Conservation (phyloP, 176 grass and related monocot species). For the Bromus sterilis region DNA sequence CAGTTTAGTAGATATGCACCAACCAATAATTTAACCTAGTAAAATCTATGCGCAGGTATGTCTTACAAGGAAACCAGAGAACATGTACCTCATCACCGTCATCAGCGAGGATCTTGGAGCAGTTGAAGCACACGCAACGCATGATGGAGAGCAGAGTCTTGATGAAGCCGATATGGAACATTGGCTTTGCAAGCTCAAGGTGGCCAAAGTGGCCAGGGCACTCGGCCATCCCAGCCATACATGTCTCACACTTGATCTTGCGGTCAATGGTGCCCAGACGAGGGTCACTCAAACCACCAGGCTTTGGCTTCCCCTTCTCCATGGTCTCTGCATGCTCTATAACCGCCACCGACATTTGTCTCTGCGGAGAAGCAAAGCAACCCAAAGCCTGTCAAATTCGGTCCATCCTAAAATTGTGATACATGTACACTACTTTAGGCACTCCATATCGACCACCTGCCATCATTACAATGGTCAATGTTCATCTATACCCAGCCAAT, state of each 20-base stretch:
- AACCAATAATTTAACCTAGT: background rate
- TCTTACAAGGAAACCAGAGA: background rate
- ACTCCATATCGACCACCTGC: background rate
- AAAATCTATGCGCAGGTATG: background rate
- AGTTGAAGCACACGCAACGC: slow-evolving; percentile 99
- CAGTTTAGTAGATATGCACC: background rate
- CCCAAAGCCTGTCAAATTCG: background rate
- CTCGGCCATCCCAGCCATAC: slow-evolving; percentile 93
- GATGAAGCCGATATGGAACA: slow-evolving; percentile 95
- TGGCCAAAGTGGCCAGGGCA: slow-evolving; percentile 98
- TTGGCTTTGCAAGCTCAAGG: slow-evolving; percentile 92
- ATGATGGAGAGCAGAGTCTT: slow-evolving; percentile 93
- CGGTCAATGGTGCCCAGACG: slow-evolving; percentile 85
- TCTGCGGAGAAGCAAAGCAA: slow-evolving; percentile 36
- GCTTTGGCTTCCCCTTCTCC: slow-evolving; percentile 90
- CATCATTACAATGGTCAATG: background rate
- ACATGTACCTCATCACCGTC: slow-evolving; percentile 49
- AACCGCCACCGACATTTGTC: slow-evolving; percentile 95
- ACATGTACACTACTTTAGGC: background rate
- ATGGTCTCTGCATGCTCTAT: slow-evolving; percentile 89
- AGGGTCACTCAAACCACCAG: slow-evolving; percentile 77
- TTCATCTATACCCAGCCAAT: background rate
- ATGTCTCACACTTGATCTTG: slow-evolving; percentile 94
- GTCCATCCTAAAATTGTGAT: background rate
- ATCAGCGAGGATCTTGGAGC: slow-evolving; percentile 84